A percentile compares a stretch with the other conserved stretches of the same genome.
Conservation (phyloP, 768 basidiomycete species). For the Lentinula sp. region DNA sequence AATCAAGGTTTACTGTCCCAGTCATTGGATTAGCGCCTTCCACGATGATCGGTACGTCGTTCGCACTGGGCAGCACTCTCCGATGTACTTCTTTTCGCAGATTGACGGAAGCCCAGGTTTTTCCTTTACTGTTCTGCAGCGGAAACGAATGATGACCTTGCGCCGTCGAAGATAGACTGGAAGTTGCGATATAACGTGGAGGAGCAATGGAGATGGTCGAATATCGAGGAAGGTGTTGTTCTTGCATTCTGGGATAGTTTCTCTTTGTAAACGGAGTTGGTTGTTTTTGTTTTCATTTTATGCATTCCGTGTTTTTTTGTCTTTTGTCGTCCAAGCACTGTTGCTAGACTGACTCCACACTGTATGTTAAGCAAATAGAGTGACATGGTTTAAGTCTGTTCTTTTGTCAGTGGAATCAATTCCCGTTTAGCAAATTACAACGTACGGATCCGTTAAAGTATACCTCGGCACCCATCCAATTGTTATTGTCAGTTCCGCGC, state of each 20-base stretch:
- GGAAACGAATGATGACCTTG: not conserved
- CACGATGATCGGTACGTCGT: slow-evolving; percentile 16
- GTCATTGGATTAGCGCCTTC: slow-evolving; percentile 16
- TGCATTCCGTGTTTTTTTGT: not conserved
- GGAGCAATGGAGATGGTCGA: not conserved
- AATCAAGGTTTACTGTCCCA: slow-evolving; percentile 22
- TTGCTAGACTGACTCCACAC: not conserved
- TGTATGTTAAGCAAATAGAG: not conserved
- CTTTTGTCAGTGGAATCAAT: not conserved
- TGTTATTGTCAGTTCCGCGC: no score
- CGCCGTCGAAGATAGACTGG: not conserved
- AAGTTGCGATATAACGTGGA: not conserved
- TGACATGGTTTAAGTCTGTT: not conserved
- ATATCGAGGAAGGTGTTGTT: not conserved
- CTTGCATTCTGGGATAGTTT: not conserved
- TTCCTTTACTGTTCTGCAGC: not conserved
- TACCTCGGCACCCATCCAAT: no score
- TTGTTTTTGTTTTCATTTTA: no score
- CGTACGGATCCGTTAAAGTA: no score
- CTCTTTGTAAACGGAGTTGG: no score
- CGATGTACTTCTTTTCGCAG: not conserved
- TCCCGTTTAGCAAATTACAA: no score
- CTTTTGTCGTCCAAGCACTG: not conserved
- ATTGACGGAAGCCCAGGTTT: not conserved
- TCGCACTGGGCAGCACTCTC: not conserved